Base-by-base conservation (phyloP, 805 yeast species). In the Grigorovia jiainica region DNA sequence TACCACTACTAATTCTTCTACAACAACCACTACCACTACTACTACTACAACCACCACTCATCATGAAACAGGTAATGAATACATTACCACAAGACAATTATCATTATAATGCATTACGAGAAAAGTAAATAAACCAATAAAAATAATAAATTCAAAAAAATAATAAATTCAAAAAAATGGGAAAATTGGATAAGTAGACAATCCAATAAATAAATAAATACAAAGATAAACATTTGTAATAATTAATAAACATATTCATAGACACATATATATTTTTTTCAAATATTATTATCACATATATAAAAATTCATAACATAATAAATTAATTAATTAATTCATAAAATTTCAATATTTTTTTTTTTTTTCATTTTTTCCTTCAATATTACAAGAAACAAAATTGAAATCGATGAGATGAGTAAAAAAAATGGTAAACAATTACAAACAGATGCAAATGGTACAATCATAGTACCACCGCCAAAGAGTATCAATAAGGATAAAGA, bases 401-500 rank as follows among this genome's bases (percentile, higher is more conserved):
- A 21, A 27, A 13, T 27, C 15, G 31, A 27, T 27, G 23, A 7
- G 19, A 40, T 34, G 38, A 33, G 38, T 13, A 40, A 40, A 37
- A 40, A 40, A 18, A 13, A 13, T 4, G 30, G 16, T 4, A 20
- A 21, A 10, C 23, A 34, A 24, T 16, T 34, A 16, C 49, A 38
- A 19, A 38, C 43, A 16, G 56, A 49, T 36, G 51, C 45, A 15
- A 40, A 48, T 45, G 60, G 60, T 3, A 41, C 40, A 2, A 34
- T 55, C 1, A 21, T 47, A 8, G 37, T 47, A 4, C 48, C 47
- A n/a, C 51, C 50, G n/a, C 51, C 51, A 4, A 77, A 80, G 2
- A 67, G 59, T 37, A 46, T 55, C 2, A 60, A 72, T 6, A 72
- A 75, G 0, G 74, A 75, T 47, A 69, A 67, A 45, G 87, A 82